Evolutionary conservation across 1,284 basidiomycete species (phyloP).

Genomic region (Trametes sp.): DNA sequence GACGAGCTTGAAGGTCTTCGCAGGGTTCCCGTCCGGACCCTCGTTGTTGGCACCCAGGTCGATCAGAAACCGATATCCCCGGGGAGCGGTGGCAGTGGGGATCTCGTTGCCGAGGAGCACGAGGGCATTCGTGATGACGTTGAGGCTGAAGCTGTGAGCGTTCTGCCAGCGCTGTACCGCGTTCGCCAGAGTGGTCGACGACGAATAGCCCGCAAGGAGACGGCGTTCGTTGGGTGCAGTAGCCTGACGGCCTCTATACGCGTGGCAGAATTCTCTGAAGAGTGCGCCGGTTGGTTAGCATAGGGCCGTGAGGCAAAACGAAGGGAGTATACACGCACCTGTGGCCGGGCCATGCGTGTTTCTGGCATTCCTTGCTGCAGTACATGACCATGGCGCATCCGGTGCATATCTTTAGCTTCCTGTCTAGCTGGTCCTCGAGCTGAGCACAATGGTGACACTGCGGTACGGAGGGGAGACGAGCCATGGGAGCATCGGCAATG

Average conservation of each 20-base stretch:
- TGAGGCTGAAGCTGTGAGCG: neutral
- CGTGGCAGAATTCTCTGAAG: neutral
- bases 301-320: neutral
- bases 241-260: too few species aligned
- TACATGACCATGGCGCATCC: conserved; percentile 7
- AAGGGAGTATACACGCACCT: neutral
- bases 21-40: neutral
- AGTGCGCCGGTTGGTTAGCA: neutral
- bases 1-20: neutral
- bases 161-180: neutral
- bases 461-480: too few species aligned
- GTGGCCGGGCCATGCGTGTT: conserved; percentile 8
- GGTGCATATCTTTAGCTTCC: neutral
- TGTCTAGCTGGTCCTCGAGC: neutral
- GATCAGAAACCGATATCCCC: neutral
- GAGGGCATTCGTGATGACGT: neutral
- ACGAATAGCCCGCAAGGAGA: neutral
- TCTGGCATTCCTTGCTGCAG: conserved; percentile 20
- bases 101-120: neutral
- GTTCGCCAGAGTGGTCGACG: neutral
- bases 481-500: too few species aligned
- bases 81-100: too few species aligned
- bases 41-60: neutral
- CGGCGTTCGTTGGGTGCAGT: neutral
- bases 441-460: neutral